These are phyloP conservation scores for Inga leiocalycina DNA, from an alignment of 306 rosid species.

Conservation along the genomic window DNA sequence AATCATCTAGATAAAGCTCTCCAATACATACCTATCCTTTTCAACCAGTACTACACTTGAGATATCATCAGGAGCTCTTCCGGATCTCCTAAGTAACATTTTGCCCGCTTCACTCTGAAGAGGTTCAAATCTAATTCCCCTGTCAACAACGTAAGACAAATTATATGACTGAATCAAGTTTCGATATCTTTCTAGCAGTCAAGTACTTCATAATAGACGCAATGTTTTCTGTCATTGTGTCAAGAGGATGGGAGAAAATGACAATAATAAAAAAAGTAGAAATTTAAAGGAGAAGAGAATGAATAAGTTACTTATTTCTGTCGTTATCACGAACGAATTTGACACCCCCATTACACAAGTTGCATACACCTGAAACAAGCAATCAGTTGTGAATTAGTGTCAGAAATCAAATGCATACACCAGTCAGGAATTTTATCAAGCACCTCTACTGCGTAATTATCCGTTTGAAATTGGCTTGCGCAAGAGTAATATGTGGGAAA, in stretches of 20 bases:
- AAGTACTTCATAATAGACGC: not conserved
- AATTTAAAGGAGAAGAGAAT: slow-evolving; percentile 9
- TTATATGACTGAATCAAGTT: not conserved
- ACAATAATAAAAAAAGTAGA: not conserved
- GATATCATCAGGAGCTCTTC: slow-evolving; percentile 95
- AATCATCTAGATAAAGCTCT: not conserved
- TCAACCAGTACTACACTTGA: slow-evolving; percentile 96
- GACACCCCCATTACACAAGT: slow-evolving; percentile 94
- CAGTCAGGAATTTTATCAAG: not conserved
- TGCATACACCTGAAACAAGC: slow-evolving; percentile 71
- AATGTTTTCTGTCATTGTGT: not conserved
- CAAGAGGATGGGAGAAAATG: not conserved
- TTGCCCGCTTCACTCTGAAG: slow-evolving; percentile 95
- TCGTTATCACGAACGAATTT: slow-evolving; percentile 85
- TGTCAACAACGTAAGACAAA: slow-evolving; percentile 37
- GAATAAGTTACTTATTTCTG: slow-evolving; percentile 53
- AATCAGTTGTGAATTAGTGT: not conserved
- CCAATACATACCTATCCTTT: slow-evolving; percentile 55
- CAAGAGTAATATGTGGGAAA: not conserved
- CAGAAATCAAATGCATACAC: too few species aligned
- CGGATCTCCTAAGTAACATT: slow-evolving; percentile 79
- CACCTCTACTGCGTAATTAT: not conserved
- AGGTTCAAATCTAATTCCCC: slow-evolving; percentile 79
- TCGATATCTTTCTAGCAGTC: not conserved
- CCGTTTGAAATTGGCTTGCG: not conserved